Evolutionary conservation across 768 basidiomycete species (phyloP), one percentile per base, ranked within the genome.

Genomic region (Mycena albidolilacea): DNA sequence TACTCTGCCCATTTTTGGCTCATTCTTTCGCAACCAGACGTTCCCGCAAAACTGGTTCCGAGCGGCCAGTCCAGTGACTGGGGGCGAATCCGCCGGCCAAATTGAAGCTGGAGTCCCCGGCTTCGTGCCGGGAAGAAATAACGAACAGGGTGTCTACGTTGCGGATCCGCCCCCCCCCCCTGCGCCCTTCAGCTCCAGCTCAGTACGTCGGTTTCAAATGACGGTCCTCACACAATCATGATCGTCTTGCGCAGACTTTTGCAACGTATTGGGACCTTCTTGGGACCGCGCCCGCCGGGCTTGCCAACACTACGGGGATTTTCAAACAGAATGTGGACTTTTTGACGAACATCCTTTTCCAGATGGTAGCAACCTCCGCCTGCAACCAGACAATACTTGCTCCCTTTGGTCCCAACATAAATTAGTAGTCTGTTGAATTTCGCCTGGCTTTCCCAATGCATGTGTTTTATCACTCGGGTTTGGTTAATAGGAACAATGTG

Each of bases 21-120:
- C 73, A 23, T 74, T 74, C 43, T 74, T 74, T 38, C 63, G 69
- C 7, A 70, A 74, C 58, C 69, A 74, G 48, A 74, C 59, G 9
- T 74, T 73, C 62, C 72, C 72, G 4, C 30, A 64, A 41, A 69
- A 69, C n/a, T 73, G 72, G 72, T 54, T 48, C 63, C 67, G 68
- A 12, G 39, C 72, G 2, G 57, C 61, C 19, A 54, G 35, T 44
- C 67, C 62, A 17, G 62, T 73, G n/a, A 35, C 67, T 14, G 67
- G 52, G 23, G 19, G 67, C 14, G 44, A 23, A 21, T 41, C 39
- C 12, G 66, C 58, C 43, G 68, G 52, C n/a, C 43, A 43, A 66
- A 52, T 63, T 43, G 38, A 8, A 38, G 52, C 55, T 30, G 61
- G 43, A n/a, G 55, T 69, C 10, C 30, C 46, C 7, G 61, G 21